Conservation (phyloP, 192 early-diverging fungal genomes). For the Coemansia sp. region DNA sequence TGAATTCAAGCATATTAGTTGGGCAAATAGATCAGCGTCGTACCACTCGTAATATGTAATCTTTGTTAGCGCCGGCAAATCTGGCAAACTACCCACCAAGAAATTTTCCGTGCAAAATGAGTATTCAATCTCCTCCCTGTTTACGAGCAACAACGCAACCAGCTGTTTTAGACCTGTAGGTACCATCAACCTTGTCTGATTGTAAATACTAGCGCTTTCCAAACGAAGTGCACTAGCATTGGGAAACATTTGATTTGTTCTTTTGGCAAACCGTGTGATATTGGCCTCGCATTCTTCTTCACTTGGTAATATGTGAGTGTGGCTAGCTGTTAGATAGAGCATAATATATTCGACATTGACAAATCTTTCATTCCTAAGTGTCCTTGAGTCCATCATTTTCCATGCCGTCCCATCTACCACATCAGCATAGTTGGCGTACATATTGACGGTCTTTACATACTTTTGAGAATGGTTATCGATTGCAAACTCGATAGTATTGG, state of each 20-base stretch:
- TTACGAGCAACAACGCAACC: neutral
- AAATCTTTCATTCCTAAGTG: neutral
- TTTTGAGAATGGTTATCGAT: neutral
- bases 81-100: neutral
- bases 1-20: neutral
- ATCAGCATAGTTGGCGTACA: neutral
- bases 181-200: neutral
- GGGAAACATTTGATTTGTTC: neutral
- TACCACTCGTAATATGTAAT: neutral
- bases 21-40: neutral
- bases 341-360: neutral
- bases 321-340: neutral
- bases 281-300: neutral
- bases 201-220: neutral
- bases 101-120: neutral
- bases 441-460: conserved; percentile 1
- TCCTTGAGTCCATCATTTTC: neutral
- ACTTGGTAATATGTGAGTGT: neutral
- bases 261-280: neutral
- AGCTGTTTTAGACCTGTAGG: neutral
- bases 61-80: neutral
- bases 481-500: neutral
- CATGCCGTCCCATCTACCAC: neutral
- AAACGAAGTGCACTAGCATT: neutral
- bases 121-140: neutral